These are phyloP conservation scores for Rhodotorula sp. DNA, from an alignment of 1,284 basidiomycete genomes.

Conservation along the genomic window DNA sequence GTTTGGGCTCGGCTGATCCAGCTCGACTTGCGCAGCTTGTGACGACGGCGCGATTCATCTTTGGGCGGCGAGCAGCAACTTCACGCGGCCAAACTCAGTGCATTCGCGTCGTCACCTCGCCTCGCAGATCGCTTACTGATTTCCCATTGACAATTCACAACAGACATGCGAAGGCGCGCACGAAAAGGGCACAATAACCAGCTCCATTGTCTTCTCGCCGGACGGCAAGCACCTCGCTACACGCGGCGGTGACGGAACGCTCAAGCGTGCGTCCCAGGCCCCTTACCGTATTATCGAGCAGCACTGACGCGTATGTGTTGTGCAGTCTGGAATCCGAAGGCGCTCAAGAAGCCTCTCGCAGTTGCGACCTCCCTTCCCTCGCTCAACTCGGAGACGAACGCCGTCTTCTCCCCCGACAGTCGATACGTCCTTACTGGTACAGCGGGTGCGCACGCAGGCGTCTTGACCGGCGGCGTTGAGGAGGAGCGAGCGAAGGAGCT, in stretches of 20 bases:
- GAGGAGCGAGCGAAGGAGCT: constrained; percentile 58
- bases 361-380: constrained; percentile 64
- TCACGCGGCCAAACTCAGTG: constrained; percentile 69
- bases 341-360: constrained; percentile 79
- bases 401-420: constrained; percentile 89
- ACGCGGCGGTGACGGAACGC: constrained; percentile 86
- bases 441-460: constrained; percentile 47
- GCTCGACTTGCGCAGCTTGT: constrained; percentile 61
- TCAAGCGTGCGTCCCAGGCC: constrained; percentile 71
- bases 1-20: neutral
- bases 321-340: constrained; percentile 87
- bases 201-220: constrained; percentile 75
- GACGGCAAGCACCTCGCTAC: constrained; percentile 79
- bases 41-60: constrained; percentile 86
- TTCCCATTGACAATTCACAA: neutral
- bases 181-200: constrained; percentile 73
- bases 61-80: constrained; percentile 90
- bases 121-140: neutral
- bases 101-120: neutral
- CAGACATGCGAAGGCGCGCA: constrained; percentile 74
- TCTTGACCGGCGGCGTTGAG: constrained; percentile 53
- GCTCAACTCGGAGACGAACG: constrained; percentile 83
- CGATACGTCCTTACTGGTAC: constrained; percentile 77
- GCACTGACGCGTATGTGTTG: too few relatives aligned
- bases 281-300: too few relatives aligned